Conservation (phyloP, 2,329 filamentous ascomycete genomes). For the Domatiomyces catenatus region DNA sequence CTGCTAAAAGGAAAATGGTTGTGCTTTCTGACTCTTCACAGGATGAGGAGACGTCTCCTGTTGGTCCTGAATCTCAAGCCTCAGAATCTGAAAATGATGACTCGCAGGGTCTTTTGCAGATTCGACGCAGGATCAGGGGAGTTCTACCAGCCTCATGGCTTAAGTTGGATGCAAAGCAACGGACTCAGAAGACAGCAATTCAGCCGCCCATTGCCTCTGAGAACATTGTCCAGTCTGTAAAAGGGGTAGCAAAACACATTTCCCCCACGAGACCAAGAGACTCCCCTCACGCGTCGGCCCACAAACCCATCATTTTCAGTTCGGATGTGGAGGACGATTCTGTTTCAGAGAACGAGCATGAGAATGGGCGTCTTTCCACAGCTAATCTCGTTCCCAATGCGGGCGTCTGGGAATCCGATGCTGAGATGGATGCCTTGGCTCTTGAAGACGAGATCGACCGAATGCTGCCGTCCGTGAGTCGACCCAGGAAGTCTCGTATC, state of each 20-base stretch:
- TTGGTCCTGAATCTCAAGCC: conserved; percentile 5
- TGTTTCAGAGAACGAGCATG: conserved; percentile 2
- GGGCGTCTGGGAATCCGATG: background rate
- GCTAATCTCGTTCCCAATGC: background rate
- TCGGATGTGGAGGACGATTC: conserved; percentile 2
- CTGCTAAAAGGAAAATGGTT: conserved; percentile 9
- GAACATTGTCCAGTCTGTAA: conserved; percentile 4
- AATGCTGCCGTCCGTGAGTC: conserved; percentile 16
- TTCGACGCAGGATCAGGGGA: conserved; percentile 30
- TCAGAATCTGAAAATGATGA: conserved; percentile 14
- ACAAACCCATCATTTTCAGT: background rate
- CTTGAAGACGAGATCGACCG: conserved; percentile 20
- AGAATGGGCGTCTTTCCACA: background rate
- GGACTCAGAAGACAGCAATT: conserved; percentile 4
- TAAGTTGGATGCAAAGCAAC: conserved; percentile 11
- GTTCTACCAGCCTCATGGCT: conserved; percentile 34
- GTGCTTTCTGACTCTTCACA: conserved; percentile 14
- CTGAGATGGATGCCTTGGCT: conserved; percentile 13
- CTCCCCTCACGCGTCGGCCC: background rate
- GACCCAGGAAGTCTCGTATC: conserved; percentile 1
- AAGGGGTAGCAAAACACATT: conserved; percentile 12
- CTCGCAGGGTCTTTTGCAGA: conserved; percentile 19
- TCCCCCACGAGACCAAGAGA: background rate
- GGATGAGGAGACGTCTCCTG: conserved; percentile 7
- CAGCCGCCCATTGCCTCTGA: conserved; percentile 3